Conservation (phyloP, 2,329 filamentous ascomycete genomes). For the Fusarium sarcochroum region DNA sequence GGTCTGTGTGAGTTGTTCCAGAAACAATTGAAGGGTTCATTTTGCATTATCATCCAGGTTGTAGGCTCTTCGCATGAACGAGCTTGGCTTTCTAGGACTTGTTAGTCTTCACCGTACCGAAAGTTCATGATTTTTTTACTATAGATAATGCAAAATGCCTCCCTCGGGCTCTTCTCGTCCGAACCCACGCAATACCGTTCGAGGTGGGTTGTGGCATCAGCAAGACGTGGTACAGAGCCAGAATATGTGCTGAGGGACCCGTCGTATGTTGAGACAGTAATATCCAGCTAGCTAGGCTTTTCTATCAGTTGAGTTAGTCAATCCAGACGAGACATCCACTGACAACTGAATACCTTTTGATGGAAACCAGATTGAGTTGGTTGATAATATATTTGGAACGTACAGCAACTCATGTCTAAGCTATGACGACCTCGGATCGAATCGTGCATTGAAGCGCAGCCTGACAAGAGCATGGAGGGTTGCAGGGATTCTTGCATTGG, state of each 20-base stretch:
- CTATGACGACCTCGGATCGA: slow-evolving; percentile 29
- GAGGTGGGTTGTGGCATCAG: slow-evolving; percentile 18
- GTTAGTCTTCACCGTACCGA: background rate
- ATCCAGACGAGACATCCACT: background rate
- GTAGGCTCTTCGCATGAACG: slow-evolving; percentile 2
- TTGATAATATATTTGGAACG: background rate
- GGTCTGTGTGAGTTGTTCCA: slow-evolving; percentile 29
- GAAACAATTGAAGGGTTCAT: slow-evolving; percentile 16
- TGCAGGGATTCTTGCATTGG: slow-evolving; percentile 40
- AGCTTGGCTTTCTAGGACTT: background rate
- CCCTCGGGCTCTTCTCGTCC: slow-evolving; percentile 18
- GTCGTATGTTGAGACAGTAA: slow-evolving; percentile 18
- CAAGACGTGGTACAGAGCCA: slow-evolving; percentile 28
- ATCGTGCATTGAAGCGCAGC: slow-evolving; percentile 36
- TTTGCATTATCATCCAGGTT: background rate
- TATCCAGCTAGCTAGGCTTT: slow-evolving; percentile 1
- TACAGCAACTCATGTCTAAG: background rate
- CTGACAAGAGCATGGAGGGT: slow-evolving; percentile 31
- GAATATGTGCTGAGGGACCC: slow-evolving; percentile 15
- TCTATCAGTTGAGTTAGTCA: slow-evolving; percentile 7
- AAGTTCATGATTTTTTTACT: background rate
- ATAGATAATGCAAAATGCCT: slow-evolving; percentile 1
- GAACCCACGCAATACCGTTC: slow-evolving; percentile 8
- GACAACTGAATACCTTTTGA: background rate
- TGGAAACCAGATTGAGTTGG: background rate